These are phyloP conservation scores for Skeletonema marinoi DNA, from an alignment of 108 stramenopile species.

Conservation along the genomic window DNA sequence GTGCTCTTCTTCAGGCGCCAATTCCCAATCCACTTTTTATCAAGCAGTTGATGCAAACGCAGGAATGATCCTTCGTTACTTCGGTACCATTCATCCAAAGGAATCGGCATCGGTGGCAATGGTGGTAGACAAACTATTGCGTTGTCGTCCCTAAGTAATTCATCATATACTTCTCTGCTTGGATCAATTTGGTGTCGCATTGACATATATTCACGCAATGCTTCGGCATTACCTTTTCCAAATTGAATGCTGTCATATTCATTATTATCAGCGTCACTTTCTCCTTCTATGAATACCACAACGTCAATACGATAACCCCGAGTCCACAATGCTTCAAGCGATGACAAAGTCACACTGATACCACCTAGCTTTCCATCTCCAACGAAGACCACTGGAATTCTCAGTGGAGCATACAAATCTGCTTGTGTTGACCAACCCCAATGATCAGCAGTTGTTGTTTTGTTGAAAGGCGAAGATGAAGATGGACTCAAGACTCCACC, in stretches of 20 bases:
- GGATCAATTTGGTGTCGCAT: constrained; percentile 36
- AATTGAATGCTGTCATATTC: constrained; percentile 31
- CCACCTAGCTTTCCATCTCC: constrained; percentile 95
- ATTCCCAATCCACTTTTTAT: neutral
- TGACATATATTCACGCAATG: constrained; percentile 61
- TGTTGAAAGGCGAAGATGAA: constrained; percentile 77
- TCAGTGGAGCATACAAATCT: constrained; percentile 81
- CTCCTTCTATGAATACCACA: constrained; percentile 67
- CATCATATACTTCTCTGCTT: constrained; percentile 3
- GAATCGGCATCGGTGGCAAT: constrained; percentile 68
- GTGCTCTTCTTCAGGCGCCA: no score
- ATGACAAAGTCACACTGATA: constrained; percentile 87
- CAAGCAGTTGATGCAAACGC: constrained; percentile 16
- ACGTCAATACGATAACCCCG: constrained; percentile 89
- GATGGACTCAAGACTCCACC: constrained; percentile 89
- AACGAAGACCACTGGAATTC: constrained; percentile 83
- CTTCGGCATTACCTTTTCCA: constrained; percentile 46
- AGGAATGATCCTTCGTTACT: constrained; percentile 23
- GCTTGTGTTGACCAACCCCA: constrained; percentile 95
- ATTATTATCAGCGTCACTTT: constrained; percentile 18
- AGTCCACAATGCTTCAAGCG: constrained; percentile 82
- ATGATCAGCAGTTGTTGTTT: constrained; percentile 27
- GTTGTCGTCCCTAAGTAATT: constrained; percentile 10
- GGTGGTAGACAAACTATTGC: constrained; percentile 75
- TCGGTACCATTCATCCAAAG: constrained; percentile 76